Evolutionary conservation across 805 yeast species (phyloP).

Genomic region (Starmerella vaccinii): DNA sequence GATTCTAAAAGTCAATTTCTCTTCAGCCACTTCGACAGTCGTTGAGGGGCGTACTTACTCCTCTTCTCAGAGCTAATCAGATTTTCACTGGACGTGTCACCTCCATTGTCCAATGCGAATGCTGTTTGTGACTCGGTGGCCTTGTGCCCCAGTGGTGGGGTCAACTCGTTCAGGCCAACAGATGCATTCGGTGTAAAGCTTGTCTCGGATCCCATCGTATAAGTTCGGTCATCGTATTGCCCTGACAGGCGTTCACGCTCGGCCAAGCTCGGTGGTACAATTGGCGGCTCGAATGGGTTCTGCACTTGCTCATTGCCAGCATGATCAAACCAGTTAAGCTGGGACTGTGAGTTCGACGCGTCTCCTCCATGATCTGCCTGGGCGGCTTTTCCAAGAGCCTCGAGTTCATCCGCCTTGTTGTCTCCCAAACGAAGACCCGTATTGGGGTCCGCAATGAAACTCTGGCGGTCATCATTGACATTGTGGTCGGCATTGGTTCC

Average conservation of each 20-base stretch:
- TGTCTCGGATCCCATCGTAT: constrained; percentile 13
- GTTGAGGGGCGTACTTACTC: constrained; percentile 42
- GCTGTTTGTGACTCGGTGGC: constrained; percentile 16
- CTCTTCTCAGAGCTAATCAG: constrained; percentile 34
- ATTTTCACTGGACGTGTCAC: neutral
- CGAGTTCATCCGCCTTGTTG: constrained; percentile 34
- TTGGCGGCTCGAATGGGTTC: constrained; percentile 21
- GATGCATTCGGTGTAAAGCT: constrained; percentile 1
- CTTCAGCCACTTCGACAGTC: neutral
- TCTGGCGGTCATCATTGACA: constrained; percentile 83
- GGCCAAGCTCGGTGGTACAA: constrained; percentile 10
- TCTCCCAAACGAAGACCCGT: constrained; percentile 3
- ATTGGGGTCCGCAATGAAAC: constrained; percentile 42
- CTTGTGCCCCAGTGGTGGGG: neutral
- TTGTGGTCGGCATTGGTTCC: constrained; percentile 78
- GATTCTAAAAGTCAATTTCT: neutral
- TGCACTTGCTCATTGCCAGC: neutral
- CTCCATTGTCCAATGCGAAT: constrained; percentile 8
- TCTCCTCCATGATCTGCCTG: constrained; percentile 52
- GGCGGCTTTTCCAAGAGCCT: constrained; percentile 74
- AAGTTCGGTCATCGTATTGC: constrained; percentile 10
- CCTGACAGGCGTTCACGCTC: constrained; percentile 8
- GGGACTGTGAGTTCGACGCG: constrained; percentile 27
- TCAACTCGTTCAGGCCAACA: neutral
- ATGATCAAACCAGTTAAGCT: constrained; percentile 24